A percentile compares a stretch with the other conserved stretches of the same genome.
phyloP scores from a whole-genome alignment of 1,284 basidiomycete species.

The Boletus albobrunnescens region DNA sequence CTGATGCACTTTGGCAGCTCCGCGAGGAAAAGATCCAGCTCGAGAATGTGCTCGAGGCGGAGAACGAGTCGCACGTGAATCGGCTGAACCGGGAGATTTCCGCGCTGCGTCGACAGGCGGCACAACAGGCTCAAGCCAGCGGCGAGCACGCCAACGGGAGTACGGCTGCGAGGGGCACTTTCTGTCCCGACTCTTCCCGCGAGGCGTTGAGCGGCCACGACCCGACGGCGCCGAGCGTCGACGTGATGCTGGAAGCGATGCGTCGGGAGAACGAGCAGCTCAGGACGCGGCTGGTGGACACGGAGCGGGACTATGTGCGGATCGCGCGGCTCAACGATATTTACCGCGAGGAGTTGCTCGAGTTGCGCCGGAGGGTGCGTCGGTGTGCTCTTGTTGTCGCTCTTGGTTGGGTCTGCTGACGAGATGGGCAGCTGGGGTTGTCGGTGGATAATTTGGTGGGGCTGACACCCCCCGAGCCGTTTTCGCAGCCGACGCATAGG shows the following conservation, averaged over 20 bases:
- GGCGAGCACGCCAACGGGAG: constrained; percentile 3
- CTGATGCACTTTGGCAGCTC: constrained; percentile 42
- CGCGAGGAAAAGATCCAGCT: constrained; percentile 79
- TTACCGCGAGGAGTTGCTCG: constrained; percentile 76
- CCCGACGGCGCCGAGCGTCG: constrained; percentile 50
- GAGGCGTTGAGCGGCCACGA: constrained; percentile 32
- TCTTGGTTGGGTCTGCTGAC: not conserved
- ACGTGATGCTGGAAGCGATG: constrained; percentile 68
- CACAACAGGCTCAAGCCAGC: constrained; percentile 16
- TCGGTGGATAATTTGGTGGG: constrained; percentile 74
- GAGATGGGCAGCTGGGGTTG: constrained; percentile 52
- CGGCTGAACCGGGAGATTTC: constrained; percentile 65
- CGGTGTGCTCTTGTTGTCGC: no score
- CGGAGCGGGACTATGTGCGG: constrained; percentile 70
- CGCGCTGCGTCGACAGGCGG: constrained; percentile 55
- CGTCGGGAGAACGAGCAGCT: constrained; percentile 72
- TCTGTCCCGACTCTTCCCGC: constrained; percentile 34
- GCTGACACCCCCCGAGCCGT: constrained; percentile 54
- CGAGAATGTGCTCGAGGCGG: constrained; percentile 75
- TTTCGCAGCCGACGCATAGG: constrained; percentile 63
- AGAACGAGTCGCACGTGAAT: constrained; percentile 76
- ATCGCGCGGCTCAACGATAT: constrained; percentile 72
- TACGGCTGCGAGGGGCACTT: constrained; percentile 29
- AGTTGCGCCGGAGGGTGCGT: constrained; percentile 68
- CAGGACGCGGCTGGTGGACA: constrained; percentile 58